Conservation (phyloP, 352 stramenopile genomes). For the Saprolegnia diclina region DNA sequence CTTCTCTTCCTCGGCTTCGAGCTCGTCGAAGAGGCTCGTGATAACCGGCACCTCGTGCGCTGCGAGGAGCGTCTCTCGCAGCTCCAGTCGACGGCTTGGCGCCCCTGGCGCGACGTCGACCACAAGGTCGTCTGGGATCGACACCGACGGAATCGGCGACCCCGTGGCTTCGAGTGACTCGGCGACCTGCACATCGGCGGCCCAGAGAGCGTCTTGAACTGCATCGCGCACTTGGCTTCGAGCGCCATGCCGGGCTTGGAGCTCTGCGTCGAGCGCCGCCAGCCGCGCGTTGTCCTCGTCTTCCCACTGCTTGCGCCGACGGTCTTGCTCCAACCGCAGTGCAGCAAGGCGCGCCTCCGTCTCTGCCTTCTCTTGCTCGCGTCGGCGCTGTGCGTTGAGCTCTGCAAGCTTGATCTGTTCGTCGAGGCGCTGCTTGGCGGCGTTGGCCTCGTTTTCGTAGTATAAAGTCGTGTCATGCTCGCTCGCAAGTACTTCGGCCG, state of each 20-base stretch:
- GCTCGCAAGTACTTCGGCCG: neutral
- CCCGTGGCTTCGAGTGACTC: neutral
- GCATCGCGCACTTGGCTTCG: neutral
- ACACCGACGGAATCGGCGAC: neutral
- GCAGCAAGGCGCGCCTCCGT: conserved; percentile 52
- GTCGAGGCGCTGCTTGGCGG: conserved; percentile 30
- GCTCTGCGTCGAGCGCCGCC: conserved; percentile 41
- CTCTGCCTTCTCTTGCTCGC: conserved; percentile 36
- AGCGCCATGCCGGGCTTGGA: conserved; percentile 26
- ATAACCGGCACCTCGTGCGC: conserved; percentile 35
- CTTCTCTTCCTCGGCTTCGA: conserved; percentile 56
- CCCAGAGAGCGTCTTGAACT: neutral
- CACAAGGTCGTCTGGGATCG: neutral
- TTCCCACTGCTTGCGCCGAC: conserved; percentile 60
- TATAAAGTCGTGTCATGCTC: neutral
- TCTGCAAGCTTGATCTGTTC: conserved; percentile 29
- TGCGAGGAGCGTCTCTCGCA: neutral
- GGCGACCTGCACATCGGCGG: neutral
- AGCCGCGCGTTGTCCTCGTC: conserved; percentile 49
- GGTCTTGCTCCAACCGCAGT: conserved; percentile 58
- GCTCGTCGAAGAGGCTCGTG: conserved; percentile 68
- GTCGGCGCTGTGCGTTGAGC: conserved; percentile 39
- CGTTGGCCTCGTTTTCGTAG: neutral
- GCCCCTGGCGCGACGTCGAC: neutral
- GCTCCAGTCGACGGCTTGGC: neutral